Evolutionary conservation across 2,329 filamentous ascomycete genomes (phyloP).

Genomic region (Fusarium redolens): DNA sequence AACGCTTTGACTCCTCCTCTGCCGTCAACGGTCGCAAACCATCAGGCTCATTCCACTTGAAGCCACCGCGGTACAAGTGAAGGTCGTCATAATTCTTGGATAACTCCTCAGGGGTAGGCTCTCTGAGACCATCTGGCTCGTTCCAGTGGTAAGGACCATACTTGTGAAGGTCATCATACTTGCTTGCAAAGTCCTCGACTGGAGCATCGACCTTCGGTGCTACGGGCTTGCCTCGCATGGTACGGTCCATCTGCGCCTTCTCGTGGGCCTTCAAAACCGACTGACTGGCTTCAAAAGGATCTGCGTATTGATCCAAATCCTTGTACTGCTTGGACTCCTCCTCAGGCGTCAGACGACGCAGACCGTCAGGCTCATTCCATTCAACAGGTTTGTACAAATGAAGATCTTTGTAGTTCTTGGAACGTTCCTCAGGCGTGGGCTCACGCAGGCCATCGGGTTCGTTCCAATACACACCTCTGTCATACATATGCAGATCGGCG

Average conservation of each 20-base stretch:
- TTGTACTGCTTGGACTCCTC: conserved; percentile 47
- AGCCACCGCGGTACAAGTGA: conserved; percentile 48
- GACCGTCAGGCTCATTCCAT: conserved; percentile 49
- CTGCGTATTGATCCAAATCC: conserved; percentile 53
- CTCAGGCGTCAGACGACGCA: conserved; percentile 45
- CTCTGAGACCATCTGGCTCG: conserved; percentile 54
- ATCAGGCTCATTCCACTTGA: conserved; percentile 53
- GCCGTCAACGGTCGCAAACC: conserved; percentile 45
- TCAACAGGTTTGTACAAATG: conserved; percentile 51
- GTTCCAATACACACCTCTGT: conserved; percentile 47
- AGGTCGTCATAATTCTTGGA: conserved; percentile 56
- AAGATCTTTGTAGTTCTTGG: conserved; percentile 56
- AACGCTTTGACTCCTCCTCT: conserved; percentile 55
- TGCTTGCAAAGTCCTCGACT: conserved; percentile 42
- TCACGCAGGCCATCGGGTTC: conserved; percentile 48
- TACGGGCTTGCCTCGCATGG: conserved; percentile 52
- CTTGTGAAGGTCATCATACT: conserved; percentile 57
- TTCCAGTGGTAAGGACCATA: conserved; percentile 54
- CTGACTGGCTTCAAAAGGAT: conserved; percentile 51
- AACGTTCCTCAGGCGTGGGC: conserved; percentile 48
- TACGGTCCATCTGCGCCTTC: conserved; percentile 45
- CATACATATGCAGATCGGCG: conserved; percentile 51
- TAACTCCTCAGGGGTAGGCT: conserved; percentile 49
- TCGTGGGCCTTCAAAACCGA: conserved; percentile 45
- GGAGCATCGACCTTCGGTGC: conserved; percentile 50